Conservation (phyloP, 192 early-diverging fungal species). For the Powellomyces hirtus region DNA sequence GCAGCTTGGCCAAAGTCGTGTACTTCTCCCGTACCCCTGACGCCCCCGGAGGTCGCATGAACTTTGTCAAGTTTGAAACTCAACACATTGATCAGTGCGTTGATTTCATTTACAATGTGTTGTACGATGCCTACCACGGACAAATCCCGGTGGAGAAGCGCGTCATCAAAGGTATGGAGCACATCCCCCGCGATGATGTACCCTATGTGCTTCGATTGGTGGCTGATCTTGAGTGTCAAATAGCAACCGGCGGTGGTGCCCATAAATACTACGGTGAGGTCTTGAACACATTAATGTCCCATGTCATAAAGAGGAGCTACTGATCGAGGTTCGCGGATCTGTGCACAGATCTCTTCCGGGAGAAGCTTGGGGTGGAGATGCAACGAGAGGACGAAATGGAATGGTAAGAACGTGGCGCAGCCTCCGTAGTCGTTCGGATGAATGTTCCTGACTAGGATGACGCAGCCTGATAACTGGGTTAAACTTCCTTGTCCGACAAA, state of each 20-base stretch:
- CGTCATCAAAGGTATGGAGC: background rate
- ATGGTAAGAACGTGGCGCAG: no score
- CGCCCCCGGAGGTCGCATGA: conserved; percentile 76
- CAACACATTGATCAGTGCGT: conserved; percentile 88
- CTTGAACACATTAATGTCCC: no score
- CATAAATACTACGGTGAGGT: background rate
- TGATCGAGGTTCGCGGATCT: no score
- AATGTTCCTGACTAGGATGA: no score
- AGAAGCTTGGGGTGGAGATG: conserved; percentile 69
- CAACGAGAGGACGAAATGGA: conserved; percentile 48
- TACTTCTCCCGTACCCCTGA: conserved; percentile 51
- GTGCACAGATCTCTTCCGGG: conserved; percentile 51
- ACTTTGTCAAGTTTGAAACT: conserved; percentile 94
- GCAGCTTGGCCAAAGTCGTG: conserved; percentile 60
- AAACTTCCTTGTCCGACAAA: conserved; percentile 89
- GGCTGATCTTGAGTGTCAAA: background rate
- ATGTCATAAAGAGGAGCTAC: no score
- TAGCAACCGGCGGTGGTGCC: conserved; percentile 1
- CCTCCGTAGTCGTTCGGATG: no score
- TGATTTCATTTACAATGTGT: conserved; percentile 70
- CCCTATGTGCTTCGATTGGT: background rate
- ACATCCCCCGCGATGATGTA: background rate
- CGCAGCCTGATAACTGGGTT: conserved; percentile 56
- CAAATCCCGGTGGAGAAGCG: conserved; percentile 27
- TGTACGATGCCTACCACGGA: conserved; percentile 44